A percentile compares a stretch with the other conserved stretches of the same genome.
phyloP scores from a whole-genome alignment of 176 grass and related monocot species.

The Carex cristatella region DNA sequence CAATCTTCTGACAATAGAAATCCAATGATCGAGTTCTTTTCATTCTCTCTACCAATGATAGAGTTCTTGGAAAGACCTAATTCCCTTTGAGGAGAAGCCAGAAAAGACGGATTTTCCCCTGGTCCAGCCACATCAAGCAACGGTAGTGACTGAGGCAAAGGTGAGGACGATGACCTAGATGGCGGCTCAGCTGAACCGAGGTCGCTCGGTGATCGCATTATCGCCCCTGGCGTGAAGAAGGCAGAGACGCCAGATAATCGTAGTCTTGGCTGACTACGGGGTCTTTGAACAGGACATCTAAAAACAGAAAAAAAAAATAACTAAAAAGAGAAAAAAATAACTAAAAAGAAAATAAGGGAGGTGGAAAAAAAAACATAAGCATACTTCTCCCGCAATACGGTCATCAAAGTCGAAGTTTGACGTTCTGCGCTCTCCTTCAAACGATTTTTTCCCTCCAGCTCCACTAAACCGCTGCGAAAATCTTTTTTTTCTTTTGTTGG shows the following conservation, averaged over 20 bases:
- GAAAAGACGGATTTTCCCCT: neutral
- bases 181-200: conserved; percentile 35
- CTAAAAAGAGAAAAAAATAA: neutral
- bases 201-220: conserved; percentile 40
- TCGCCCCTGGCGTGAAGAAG: conserved; percentile 19
- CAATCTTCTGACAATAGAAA: too few species aligned
- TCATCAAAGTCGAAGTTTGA: neutral
- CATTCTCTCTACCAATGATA: too few species aligned
- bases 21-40: too few species aligned
- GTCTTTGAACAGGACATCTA: too few species aligned
- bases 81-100: conserved; percentile 46
- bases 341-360: neutral
- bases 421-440: conserved; percentile 21
- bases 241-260: conserved; percentile 22
- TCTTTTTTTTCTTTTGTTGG: conserved; percentile 39
- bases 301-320: too few species aligned
- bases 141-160: conserved; percentile 46
- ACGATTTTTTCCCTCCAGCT: conserved; percentile 28
- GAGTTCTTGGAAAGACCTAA: neutral
- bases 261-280: too few species aligned
- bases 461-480: conserved; percentile 30
- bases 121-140: conserved; percentile 10
- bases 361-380: neutral
- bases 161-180: conserved; percentile 46
- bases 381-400: conserved; percentile 4